Percentiles rank a stretch among this genome's conserved stretches.
Conservation (phyloP, 2,329 filamentous ascomycete species). For the Exophiala calicioides region DNA sequence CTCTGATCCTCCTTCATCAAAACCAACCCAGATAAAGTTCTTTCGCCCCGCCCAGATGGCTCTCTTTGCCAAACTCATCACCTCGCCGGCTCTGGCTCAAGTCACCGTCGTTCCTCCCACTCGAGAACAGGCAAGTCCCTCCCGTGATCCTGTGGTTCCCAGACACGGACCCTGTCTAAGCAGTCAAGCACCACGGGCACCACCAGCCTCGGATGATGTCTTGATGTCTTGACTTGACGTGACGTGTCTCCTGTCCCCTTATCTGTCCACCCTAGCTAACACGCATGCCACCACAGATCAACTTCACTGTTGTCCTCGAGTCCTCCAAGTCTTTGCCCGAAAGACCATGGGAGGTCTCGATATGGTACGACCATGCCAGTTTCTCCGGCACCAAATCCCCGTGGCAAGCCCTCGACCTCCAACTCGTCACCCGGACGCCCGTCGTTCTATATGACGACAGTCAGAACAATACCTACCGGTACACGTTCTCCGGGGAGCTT, state of each 20-base stretch:
- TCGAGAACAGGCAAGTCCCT: constrained; percentile 39
- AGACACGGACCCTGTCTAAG: background rate
- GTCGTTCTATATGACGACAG: constrained; percentile 32
- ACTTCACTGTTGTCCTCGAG: constrained; percentile 71
- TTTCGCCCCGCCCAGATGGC: constrained; percentile 45
- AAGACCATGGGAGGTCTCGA: constrained; percentile 67
- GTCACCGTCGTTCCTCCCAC: constrained; percentile 60
- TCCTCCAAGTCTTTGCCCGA: constrained; percentile 57
- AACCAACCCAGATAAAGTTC: constrained; percentile 38
- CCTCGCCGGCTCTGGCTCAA: constrained; percentile 74
- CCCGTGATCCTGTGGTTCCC: constrained; percentile 1
- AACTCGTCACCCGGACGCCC: constrained; percentile 37
- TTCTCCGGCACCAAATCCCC: constrained; percentile 31
- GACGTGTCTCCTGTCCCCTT: background rate
- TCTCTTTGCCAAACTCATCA: constrained; percentile 58
- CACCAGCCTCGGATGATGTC: constrained; percentile 15
- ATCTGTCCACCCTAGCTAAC: constrained; percentile 6
- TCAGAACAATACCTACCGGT: constrained; percentile 35
- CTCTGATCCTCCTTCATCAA: constrained; percentile 13
- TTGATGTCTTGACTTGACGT: too few species aligned
- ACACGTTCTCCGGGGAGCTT: constrained; percentile 35
- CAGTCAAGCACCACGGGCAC: too few species aligned
- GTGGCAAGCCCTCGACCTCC: constrained; percentile 62
- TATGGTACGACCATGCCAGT: constrained; percentile 72
- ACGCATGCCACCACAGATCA: constrained; percentile 46